A percentile compares a stretch with the other conserved stretches of the same genome.
Conservation (phyloP, 2,329 filamentous ascomycete genomes). For the Sclerotinia trifoliorum region DNA sequence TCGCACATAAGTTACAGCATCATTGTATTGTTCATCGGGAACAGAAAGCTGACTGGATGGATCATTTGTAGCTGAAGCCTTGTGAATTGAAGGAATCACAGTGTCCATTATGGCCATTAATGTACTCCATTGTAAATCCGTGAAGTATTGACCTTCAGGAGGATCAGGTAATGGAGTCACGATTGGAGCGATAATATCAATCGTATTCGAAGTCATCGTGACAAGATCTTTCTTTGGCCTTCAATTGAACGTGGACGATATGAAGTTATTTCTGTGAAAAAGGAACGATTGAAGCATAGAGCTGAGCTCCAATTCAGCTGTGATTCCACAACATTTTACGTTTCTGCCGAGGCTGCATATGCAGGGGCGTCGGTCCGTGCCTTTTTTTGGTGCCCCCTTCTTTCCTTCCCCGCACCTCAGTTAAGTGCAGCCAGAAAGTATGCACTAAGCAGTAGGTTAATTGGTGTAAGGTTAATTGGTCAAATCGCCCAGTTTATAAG, state of each 20-base stretch:
- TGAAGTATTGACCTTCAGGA: conserved; percentile 44
- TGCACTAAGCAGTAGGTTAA: too few relatives aligned
- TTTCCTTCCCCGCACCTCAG: too few relatives aligned
- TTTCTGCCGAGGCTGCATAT: background rate
- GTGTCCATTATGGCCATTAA: conserved; percentile 56
- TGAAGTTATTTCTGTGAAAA: background rate
- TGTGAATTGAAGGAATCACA: conserved; percentile 58
- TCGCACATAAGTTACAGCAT: conserved; percentile 45
- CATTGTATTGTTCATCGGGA: conserved; percentile 51
- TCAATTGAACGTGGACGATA: background rate
- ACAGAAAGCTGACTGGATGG: conserved; percentile 45
- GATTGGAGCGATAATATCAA: conserved; percentile 27
- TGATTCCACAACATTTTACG: background rate
- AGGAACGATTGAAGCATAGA: background rate
- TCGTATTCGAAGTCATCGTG: conserved; percentile 17
- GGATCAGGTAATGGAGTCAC: conserved; percentile 34
- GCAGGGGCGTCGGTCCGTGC: too few relatives aligned
- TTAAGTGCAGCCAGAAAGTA: too few relatives aligned
- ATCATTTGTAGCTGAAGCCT: conserved; percentile 34
- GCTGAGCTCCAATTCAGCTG: background rate
- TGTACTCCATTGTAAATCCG: conserved; percentile 53
- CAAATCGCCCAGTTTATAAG: too few relatives aligned
- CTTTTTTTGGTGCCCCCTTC: background rate
- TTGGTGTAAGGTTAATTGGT: too few relatives aligned
- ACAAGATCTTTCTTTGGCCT: background rate